These are phyloP conservation scores for Hysterium pulicare DNA, from an alignment of 2,329 filamentous ascomycete species.

Conservation along the genomic window DNA sequence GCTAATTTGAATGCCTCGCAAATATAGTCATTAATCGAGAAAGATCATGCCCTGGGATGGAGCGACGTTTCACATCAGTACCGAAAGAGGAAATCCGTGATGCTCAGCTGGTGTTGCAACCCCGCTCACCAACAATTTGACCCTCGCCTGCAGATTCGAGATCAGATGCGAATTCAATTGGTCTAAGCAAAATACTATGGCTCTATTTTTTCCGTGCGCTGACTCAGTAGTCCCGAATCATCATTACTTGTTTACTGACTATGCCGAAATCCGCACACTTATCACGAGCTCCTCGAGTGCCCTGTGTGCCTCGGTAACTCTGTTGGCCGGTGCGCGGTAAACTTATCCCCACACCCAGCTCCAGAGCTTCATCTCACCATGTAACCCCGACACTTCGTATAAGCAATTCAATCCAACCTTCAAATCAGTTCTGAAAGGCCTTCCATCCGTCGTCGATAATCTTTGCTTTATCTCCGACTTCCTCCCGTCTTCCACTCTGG, in stretches of 20 bases:
- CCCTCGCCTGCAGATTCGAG: too few species aligned
- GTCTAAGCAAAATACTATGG: too few species aligned
- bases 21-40: too few species aligned
- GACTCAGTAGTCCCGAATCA: background rate
- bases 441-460: conserved; percentile 1
- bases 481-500: background rate
- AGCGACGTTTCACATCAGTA: too few species aligned
- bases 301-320: background rate
- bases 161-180: too few species aligned
- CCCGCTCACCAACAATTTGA: too few species aligned
- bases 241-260: background rate
- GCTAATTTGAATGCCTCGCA: too few species aligned
- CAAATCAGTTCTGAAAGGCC: background rate
- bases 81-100: too few species aligned
- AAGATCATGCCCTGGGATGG: too few species aligned
- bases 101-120: too few species aligned
- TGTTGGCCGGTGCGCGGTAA: background rate
- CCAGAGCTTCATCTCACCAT: background rate
- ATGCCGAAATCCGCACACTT: background rate
- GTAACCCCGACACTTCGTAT: background rate
- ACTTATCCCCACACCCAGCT: conserved; percentile 28
- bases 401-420: background rate
- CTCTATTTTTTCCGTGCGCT: too few species aligned
- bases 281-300: background rate
- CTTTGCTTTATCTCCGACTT: conserved; percentile 1